Conservation (phyloP, 1,284 basidiomycete genomes). For the Coniophora puteana region DNA sequence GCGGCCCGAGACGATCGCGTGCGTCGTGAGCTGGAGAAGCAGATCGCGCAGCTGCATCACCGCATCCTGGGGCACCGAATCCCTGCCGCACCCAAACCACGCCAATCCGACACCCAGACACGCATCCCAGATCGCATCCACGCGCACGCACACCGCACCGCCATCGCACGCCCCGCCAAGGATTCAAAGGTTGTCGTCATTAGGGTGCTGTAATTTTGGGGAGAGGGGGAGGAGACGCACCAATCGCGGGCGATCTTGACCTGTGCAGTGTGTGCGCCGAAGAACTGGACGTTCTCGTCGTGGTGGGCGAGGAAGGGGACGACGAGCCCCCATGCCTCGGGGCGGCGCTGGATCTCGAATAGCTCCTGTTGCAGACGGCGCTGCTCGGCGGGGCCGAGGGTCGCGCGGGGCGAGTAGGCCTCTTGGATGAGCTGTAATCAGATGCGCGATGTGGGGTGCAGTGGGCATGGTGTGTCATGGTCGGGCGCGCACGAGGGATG, state of each 20-base stretch:
- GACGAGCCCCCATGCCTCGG: slow-evolving; percentile 76
- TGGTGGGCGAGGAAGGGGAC: slow-evolving; percentile 65
- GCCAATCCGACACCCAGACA: not conserved
- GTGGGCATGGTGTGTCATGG: slow-evolving; percentile 1
- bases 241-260: slow-evolving; percentile 90
- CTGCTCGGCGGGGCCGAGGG: slow-evolving; percentile 52
- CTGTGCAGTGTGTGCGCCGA: slow-evolving; percentile 86
- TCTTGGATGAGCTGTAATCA: slow-evolving; percentile 51
- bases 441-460: slow-evolving; percentile 16
- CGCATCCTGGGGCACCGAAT: slow-evolving; percentile 55
- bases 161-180: no score
- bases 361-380: slow-evolving; percentile 67
- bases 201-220: slow-evolving; percentile 9
- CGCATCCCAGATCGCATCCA: not conserved
- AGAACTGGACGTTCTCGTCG: slow-evolving; percentile 85
- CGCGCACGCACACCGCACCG: not conserved
- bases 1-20: slow-evolving; percentile 48
- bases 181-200: no score
- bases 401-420: slow-evolving; percentile 50
- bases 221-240: slow-evolving; percentile 38
- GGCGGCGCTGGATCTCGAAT: slow-evolving; percentile 69
- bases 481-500: slow-evolving; percentile 10
- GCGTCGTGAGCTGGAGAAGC: slow-evolving; percentile 60
- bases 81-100: slow-evolving; percentile 38
- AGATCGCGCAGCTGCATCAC: slow-evolving; percentile 52